Percentiles rank a stretch among this genome's conserved stretches.
Conservation (phyloP, 2,329 filamentous ascomycete genomes). For the Alternaria sp. region DNA sequence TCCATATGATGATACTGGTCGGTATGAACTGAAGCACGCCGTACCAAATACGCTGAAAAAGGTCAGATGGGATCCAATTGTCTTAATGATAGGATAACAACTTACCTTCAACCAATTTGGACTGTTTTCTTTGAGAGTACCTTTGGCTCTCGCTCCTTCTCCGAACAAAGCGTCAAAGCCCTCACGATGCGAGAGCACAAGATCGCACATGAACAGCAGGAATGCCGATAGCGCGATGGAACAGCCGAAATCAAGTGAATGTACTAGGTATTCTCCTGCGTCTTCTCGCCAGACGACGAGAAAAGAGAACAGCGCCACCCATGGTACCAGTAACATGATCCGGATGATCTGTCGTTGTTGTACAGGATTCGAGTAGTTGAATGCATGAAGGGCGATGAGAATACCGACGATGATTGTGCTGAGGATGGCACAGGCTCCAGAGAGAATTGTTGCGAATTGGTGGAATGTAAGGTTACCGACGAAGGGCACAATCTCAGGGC, state of each 20-base stretch:
- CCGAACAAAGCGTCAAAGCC: slow-evolving; percentile 44
- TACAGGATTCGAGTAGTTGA: slow-evolving; percentile 39
- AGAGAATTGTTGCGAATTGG: slow-evolving; percentile 33
- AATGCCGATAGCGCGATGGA: slow-evolving; percentile 41
- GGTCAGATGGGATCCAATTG: not conserved
- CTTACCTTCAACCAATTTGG: slow-evolving; percentile 39
- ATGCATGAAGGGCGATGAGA: slow-evolving; percentile 31
- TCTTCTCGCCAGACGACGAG: slow-evolving; percentile 29
- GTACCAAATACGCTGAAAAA: slow-evolving; percentile 39
- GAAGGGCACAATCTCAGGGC: slow-evolving; percentile 29
- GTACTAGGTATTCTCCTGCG: slow-evolving; percentile 30
- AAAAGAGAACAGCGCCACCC: slow-evolving; percentile 37
- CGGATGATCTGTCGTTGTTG: slow-evolving; percentile 43
- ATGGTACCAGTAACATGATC: slow-evolving; percentile 37
- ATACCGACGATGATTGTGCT: slow-evolving; percentile 25
- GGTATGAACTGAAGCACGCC: slow-evolving; percentile 45
- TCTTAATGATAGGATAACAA: not conserved
- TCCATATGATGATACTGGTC: slow-evolving; percentile 38
- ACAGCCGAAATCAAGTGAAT: slow-evolving; percentile 38
- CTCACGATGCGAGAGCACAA: slow-evolving; percentile 32
- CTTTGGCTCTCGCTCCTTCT: slow-evolving; percentile 22
- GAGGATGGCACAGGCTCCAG: slow-evolving; percentile 29
- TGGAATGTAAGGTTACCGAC: slow-evolving; percentile 36
- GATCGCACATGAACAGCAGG: slow-evolving; percentile 44
- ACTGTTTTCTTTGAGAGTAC: slow-evolving; percentile 21